Base-by-base conservation (phyloP, 208 protist species). In the Crithidia sp. region DNA sequence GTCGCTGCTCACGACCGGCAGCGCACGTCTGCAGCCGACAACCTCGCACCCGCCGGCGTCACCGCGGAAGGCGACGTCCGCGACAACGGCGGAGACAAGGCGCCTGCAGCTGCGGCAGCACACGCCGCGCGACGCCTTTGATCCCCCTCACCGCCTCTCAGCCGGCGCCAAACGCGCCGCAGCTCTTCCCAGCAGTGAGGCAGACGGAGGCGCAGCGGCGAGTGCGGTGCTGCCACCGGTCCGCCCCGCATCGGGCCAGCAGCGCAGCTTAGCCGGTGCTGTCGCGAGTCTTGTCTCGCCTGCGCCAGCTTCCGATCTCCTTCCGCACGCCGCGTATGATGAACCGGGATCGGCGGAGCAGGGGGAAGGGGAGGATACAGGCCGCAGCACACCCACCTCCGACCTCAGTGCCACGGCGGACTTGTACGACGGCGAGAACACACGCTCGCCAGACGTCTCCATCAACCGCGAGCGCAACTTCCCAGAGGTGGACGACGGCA, bases 401-500 rank as follows among this genome's bases (percentile, higher is more conserved):
- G 59, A 64, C 14, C 59, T 66, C 8, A 40, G 45, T 8, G 61
- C 45, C 61, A 41, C 12, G 12, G 61, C 61, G 6, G 43, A 55
- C 45, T 4, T 17, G 6, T 55, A 43, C 28, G 41, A 64, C 39
- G 5, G 13, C 45, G 17, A 44, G 7, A 28, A 43, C 4, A 4
- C 45, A 4, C 61, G 61, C 45, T 66, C 61, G 9, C 45, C 28
- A 6, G 61, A 52, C 28, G 45, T 66, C 28, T 66, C 61, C 19
- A n/a, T 55, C 9, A 53, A 55, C 45, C 61, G 7, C 45, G 45
- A 8, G 45, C 61, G 61, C 61, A 66, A 66, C 43, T 66, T 66
- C 45, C 61, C 61, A 5, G 61, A 66, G 45, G 45, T 7, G 45
- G 61, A 66, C 28, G 61, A 66, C 45, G 45, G 61, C 4, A 55